Evolutionary conservation across 2,329 filamentous ascomycete species (phyloP).

Genomic region (Aspergillus oerlinghausenensis): DNA sequence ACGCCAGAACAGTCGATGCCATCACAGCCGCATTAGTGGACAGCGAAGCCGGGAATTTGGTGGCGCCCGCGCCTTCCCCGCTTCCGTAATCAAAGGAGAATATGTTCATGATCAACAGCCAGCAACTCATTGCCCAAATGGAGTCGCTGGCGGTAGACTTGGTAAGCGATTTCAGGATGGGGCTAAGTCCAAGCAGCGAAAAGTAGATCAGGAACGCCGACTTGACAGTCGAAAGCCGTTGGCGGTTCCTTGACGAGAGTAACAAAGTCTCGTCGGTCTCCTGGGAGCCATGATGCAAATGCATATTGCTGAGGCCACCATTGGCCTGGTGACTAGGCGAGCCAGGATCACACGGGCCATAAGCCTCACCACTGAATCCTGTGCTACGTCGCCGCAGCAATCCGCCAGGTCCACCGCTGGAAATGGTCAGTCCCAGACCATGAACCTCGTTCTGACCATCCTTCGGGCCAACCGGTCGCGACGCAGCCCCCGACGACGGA

Average conservation of each 20-base stretch:
- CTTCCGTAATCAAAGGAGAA: conserved; percentile 97
- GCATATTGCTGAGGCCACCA: conserved; percentile 18
- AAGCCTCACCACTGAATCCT: conserved; percentile 41
- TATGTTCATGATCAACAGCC: conserved; percentile 90
- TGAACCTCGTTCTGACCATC: conserved; percentile 26
- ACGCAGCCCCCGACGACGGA: conserved; percentile 19
- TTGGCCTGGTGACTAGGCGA: conserved; percentile 16
- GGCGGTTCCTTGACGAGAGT: conserved; percentile 54
- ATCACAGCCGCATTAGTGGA: conserved; percentile 96
- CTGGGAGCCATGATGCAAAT: conserved; percentile 15
- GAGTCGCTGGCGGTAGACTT: conserved; percentile 86
- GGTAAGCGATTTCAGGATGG: conserved; percentile 95
- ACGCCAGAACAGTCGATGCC: conserved; percentile 91
- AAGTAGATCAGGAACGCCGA: conserved; percentile 91
- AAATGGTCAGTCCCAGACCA: conserved; percentile 42
- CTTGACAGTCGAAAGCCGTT: conserved; percentile 76
- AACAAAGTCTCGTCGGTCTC: conserved; percentile 25
- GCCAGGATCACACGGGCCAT: conserved; percentile 40
- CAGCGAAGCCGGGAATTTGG: conserved; percentile 57
- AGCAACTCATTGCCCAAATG: conserved; percentile 95
- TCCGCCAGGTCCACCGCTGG: conserved; percentile 31
- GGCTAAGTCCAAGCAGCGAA: conserved; percentile 83
- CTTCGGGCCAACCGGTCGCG: conserved; percentile 26
- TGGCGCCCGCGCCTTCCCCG: conserved; percentile 37
- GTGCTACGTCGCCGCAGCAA: conserved; percentile 26